Evolutionary conservation across 306 rosid species (phyloP), one percentile per base, ranked within the genome.

Genomic region (Cicer chorassanicum): DNA sequence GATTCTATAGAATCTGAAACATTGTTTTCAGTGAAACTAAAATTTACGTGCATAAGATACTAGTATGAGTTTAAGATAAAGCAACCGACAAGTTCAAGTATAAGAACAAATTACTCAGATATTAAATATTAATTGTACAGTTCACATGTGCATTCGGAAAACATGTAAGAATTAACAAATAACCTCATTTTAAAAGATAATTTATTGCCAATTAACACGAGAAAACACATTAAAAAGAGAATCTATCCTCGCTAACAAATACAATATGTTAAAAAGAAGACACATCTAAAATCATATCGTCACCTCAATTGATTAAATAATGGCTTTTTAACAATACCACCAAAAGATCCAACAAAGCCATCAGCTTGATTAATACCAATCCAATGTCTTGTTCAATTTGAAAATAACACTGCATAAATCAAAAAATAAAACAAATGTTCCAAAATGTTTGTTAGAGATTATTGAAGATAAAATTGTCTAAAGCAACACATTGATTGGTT

Each of bases 251-350:
- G 24, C 2, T 21, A 21, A 21, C 24, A 21, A 1, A 21, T 21
- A 21, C 1, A 21, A 21, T 21, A 21, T 21, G 24, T 21, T 21
- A 21, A 21, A 21, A 21, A 21, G 24, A 21, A 21, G 24, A 21
- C 24, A 36, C 63, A 55, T 55, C 12, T 40, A 65, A 78, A 70
- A 67, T 53, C 44, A 65, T 43, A 76, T 45, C 41, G 80, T 84
- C 83, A 93, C 98, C 98, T 91, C 76, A 93, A 86, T 84, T 91
- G 96, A 81, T 93, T 85, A 82, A 85, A 93, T 78, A 91, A 61
- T 16, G 98, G 97, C 80, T 93, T 96, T 55, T 85, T 89, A 34
- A 93, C 83, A 29, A 93, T 93, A 82, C 86, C 97, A 42, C 87
- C 84, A 77, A 93, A 89, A 93, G 91, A 86, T 93, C 96, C 50